Base-by-base conservation (phyloP, 192 early-diverging fungal species). In the Neocallimastix lanati region DNA sequence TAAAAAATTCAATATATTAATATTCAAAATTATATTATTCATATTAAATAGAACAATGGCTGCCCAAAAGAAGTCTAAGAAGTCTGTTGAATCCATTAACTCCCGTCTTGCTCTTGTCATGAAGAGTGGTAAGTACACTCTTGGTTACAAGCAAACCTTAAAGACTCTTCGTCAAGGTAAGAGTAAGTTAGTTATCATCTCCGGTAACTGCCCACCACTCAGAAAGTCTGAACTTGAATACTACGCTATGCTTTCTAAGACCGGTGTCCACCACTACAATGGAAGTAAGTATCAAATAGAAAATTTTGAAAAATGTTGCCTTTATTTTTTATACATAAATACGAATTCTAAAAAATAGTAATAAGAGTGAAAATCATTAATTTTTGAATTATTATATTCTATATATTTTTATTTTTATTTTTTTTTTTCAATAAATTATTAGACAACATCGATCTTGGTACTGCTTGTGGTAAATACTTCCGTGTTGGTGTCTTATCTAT, bases 241-340 rank as follows among this genome's bases (percentile, higher is more conserved):
- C 95, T 99, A 99, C 92, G 98, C 98, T 87, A 99, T 99, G 98
- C 92, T 99, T 82, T 95, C 96, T 90, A 99, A 99, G 93, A 98
- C 97, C 85, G 91, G 91, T 90, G 97, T 99, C 85, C 97, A 99
- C 93, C 97, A 99, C 96, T 96, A 95, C 93, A 87, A 88, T 85
- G 97, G 97, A 85, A 96, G 93, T 95, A 89, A 90, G 93, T 90
- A 81, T 86, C 29, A 58, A 38, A 15, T 38, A 38, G 13, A 50
- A 50, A 50, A 50, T 33, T 33, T 33, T 33, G 30, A n/a, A n/a
- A n/a, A n/a, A n/a, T n/a, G n/a, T n/a, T n/a, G n/a, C n/a, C n/a
- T n/a, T n/a, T n/a, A n/a, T n/a, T n/a, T n/a, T n/a, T n/a, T n/a
- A n/a, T n/a, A n/a, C n/a, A n/a, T n/a, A n/a, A n/a, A n/a, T n/a